Conservation (phyloP, 2,329 filamentous ascomycete species). For the Fusarium guadeloupense region DNA sequence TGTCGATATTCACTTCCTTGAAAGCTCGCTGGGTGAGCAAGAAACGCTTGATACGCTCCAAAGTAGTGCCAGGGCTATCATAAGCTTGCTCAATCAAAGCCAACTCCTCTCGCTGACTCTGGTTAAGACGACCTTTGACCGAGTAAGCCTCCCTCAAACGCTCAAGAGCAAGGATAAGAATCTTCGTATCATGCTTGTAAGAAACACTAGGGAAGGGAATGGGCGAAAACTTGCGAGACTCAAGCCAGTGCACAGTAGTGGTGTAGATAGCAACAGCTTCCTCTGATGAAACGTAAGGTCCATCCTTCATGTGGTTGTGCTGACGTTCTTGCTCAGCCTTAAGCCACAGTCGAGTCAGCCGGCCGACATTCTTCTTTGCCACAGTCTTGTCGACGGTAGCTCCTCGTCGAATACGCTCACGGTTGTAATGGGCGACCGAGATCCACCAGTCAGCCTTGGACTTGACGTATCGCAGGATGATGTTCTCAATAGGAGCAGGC, state of each 20-base stretch:
- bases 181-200: conserved; percentile 99
- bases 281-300: conserved; percentile 96
- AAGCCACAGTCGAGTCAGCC: conserved; percentile 92
- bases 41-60: conserved; percentile 97
- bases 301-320: conserved; percentile 99
- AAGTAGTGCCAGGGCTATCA: conserved; percentile 93
- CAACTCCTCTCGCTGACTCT: conserved; percentile 96
- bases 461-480: conserved; percentile 98
- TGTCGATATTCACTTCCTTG: conserved; percentile 99
- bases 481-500: conserved; percentile 97
- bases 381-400: conserved; percentile 99
- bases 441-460: conserved; percentile 99
- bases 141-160: conserved; percentile 95
- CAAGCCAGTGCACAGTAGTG: conserved; percentile 97
- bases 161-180: conserved; percentile 93
- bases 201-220: conserved; percentile 99
- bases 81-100: conserved; percentile 98
- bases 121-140: conserved; percentile 94
- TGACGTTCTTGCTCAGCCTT: conserved; percentile 98
- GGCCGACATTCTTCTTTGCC: conserved; percentile 97
- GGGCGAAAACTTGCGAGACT: conserved; percentile 97
- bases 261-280: conserved; percentile 99
- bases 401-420: conserved; percentile 93
- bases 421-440: conserved; percentile 97
- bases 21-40: conserved; percentile 96